A percentile compares a stretch with the other conserved stretches of the same genome.
These are phyloP conservation scores for Sugiyamaella qingdaonensis DNA, from an alignment of 805 yeast species.

Conservation along the genomic window DNA sequence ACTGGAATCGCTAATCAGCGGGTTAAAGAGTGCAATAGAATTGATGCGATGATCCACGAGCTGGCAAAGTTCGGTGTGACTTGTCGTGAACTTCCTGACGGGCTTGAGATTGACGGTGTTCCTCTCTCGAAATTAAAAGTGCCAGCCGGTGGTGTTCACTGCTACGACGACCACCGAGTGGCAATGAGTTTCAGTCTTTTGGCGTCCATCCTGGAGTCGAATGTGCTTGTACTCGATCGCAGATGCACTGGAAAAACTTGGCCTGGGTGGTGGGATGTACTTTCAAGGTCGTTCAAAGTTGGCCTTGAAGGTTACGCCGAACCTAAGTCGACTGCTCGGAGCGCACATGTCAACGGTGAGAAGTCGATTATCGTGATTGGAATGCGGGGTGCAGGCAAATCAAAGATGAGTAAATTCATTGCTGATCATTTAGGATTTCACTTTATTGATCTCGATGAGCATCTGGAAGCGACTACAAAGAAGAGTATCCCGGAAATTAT, in stretches of 20 bases:
- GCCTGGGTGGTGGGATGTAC: conserved; percentile 99
- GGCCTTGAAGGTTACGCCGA: conserved; percentile 56
- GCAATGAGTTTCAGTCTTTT: conserved; percentile 94
- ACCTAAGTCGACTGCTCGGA: conserved; percentile 8
- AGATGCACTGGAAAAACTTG: conserved; percentile 95
- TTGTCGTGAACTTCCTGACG: conserved; percentile 85
- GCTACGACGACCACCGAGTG: conserved; percentile 95
- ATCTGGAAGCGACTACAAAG: conserved; percentile 54
- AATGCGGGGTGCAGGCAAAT: conserved; percentile 97
- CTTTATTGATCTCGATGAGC: conserved; percentile 71
- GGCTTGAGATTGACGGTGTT: conserved; percentile 80
- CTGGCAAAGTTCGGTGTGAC: conserved; percentile 85
- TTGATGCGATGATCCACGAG: conserved; percentile 88
- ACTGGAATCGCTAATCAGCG: conserved; percentile 97
- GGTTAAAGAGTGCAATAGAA: conserved; percentile 95
- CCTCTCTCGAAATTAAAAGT: conserved; percentile 40
- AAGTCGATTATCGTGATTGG: conserved; percentile 79
- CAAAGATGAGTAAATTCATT: conserved; percentile 78
- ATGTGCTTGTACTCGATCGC: conserved; percentile 77
- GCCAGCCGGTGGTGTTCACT: conserved; percentile 63
- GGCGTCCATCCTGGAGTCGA: conserved; percentile 62
- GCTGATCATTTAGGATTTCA: conserved; percentile 57
- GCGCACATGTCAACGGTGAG: conserved; percentile 30
- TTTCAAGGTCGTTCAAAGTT: conserved; percentile 64
- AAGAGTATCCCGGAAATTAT: conserved; percentile 42